Evolutionary conservation across 768 basidiomycete genomes (phyloP).

Genomic region (Gloeophyllum trabeum): DNA sequence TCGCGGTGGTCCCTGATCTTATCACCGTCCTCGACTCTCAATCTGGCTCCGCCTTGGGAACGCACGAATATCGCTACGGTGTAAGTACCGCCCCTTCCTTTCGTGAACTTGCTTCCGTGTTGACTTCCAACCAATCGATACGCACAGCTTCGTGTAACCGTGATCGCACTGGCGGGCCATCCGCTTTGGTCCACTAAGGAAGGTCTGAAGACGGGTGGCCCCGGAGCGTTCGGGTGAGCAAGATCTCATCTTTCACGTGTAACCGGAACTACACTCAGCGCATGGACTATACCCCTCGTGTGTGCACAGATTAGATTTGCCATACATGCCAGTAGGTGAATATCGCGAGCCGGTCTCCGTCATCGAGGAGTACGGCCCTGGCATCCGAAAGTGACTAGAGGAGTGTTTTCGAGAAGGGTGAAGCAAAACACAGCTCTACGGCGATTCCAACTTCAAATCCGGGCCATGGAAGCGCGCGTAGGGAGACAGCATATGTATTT

Average conservation of each 20-base stretch:
- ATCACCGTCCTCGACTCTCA: constrained; percentile 54
- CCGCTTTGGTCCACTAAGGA: neutral
- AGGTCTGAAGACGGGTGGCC: neutral
- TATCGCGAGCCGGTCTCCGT: neutral
- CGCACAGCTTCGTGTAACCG: neutral
- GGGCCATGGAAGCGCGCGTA: too few relatives aligned
- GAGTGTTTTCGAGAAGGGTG: too few relatives aligned
- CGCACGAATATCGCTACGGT: constrained; percentile 37
- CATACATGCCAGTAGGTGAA: neutral
- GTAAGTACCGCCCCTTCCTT: too few relatives aligned
- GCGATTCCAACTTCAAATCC: too few relatives aligned
- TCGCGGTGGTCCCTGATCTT: constrained; percentile 52
- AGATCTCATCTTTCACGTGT: neutral
- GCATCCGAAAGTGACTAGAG: too few relatives aligned
- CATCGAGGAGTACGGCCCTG: neutral
- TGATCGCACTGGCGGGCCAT: neutral
- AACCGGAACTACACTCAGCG: neutral
- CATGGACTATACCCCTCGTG: neutral
- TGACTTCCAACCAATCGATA: too few relatives aligned
- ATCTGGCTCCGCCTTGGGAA: constrained; percentile 48
- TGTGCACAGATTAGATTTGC: neutral
- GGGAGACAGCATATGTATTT: too few relatives aligned
- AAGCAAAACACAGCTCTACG: too few relatives aligned
- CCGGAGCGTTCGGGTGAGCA: neutral
- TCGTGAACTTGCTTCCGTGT: too few relatives aligned